These are phyloP conservation scores for Vicia villosa DNA, from an alignment of 306 rosid genomes.

Conservation along the genomic window DNA sequence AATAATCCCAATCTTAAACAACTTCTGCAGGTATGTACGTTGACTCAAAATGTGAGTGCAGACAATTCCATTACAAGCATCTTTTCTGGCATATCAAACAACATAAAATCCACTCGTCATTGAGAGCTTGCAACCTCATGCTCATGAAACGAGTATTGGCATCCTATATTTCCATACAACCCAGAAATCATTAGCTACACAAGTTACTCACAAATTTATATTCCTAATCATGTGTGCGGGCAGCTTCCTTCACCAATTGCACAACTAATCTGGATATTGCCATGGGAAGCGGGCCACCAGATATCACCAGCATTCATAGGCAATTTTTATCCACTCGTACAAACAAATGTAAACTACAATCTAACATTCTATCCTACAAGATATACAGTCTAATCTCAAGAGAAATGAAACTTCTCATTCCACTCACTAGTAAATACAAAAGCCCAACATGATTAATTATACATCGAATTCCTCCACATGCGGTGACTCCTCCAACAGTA, in stretches of 20 bases:
- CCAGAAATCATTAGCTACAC: slow-evolving; percentile 7
- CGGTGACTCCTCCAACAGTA: slow-evolving; percentile 22
- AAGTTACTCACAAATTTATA: slow-evolving; percentile 20
- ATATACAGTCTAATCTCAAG: slow-evolving; percentile 10
- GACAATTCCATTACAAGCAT: slow-evolving; percentile 13
- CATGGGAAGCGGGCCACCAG: slow-evolving; percentile 28
- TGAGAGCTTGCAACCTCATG: slow-evolving; percentile 35
- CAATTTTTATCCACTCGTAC: slow-evolving; percentile 20
- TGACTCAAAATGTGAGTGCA: slow-evolving; percentile 32
- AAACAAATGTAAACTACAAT: slow-evolving; percentile 19
- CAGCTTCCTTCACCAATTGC: slow-evolving; percentile 35
- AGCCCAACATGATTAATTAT: slow-evolving; percentile 28
- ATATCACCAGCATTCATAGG: slow-evolving; percentile 26
- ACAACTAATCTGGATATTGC: slow-evolving; percentile 23
- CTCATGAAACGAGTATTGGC: slow-evolving; percentile 32
- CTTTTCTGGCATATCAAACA: neutral
- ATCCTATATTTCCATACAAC: slow-evolving; percentile 35
- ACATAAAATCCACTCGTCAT: slow-evolving; percentile 13
- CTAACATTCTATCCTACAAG: slow-evolving; percentile 32
- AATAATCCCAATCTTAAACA: slow-evolving; percentile 23
- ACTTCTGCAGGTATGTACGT: slow-evolving; percentile 17
- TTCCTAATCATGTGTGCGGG: slow-evolving; percentile 27
- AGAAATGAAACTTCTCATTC: slow-evolving; percentile 4
- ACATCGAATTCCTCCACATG: slow-evolving; percentile 22
- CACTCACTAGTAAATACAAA: slow-evolving; percentile 18